Conservation (phyloP, 1,284 basidiomycete genomes). For the Polyporus tsugae region DNA sequence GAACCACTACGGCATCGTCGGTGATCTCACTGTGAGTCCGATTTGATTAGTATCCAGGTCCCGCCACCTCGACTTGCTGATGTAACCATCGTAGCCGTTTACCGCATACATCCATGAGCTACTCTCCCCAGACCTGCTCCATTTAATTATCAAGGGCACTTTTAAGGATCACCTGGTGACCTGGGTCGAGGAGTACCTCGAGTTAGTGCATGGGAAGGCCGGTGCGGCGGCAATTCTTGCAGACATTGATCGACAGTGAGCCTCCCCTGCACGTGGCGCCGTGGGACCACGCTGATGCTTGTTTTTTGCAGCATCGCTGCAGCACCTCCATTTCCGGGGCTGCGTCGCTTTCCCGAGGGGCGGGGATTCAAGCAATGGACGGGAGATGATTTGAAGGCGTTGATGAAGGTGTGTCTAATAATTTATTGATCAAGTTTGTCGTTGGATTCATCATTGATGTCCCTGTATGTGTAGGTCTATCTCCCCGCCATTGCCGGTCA, state of each 20-base stretch:
- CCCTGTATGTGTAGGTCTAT: no score
- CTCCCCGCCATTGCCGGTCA: neutral
- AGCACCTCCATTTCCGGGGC: slow-evolving; percentile 25
- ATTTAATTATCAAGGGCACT: slow-evolving; percentile 13
- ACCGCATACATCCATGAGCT: slow-evolving; percentile 18
- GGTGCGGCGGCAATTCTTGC: slow-evolving; percentile 7
- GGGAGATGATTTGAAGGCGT: slow-evolving; percentile 31
- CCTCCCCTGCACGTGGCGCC: no score
- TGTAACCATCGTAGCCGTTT: no score
- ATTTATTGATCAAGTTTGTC: no score
- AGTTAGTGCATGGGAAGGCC: neutral
- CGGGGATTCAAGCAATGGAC: slow-evolving; percentile 35
- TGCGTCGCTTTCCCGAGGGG: slow-evolving; percentile 30
- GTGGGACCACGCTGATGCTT: no score
- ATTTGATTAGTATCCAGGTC: no score
- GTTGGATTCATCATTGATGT: neutral
- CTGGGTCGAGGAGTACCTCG: slow-evolving; percentile 19
- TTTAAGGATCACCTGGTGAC: slow-evolving; percentile 32
- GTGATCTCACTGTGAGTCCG: neutral
- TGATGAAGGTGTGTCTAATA: slow-evolving; percentile 36
- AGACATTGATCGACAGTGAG: slow-evolving; percentile 36
- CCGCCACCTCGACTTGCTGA: no score
- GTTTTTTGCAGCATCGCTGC: slow-evolving; percentile 9
- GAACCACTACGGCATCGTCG: neutral
- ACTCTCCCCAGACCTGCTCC: slow-evolving; percentile 11